Evolutionary conservation across 108 stramenopile species (phyloP).

Genomic region (Stephanodiscus triporus): DNA sequence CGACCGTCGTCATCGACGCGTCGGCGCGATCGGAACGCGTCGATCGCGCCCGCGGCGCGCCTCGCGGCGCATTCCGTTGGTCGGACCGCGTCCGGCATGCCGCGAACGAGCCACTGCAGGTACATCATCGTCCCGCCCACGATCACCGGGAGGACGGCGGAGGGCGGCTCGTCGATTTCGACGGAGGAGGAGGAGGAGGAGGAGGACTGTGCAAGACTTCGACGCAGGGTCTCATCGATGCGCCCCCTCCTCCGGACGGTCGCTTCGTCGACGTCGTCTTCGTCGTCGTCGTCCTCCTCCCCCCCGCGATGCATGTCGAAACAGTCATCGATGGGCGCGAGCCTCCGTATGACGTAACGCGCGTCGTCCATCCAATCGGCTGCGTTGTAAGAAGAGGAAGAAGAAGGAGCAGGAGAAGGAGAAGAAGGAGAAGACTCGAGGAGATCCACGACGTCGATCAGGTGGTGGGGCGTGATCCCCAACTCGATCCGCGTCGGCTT

Average conservation of each 20-base stretch:
- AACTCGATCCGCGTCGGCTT: conserved; percentile 89
- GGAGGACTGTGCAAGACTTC: neutral
- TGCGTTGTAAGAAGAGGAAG: conserved; percentile 68
- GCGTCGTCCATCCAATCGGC: conserved; percentile 91
- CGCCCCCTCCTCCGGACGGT: conserved; percentile 11
- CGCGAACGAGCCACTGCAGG: conserved; percentile 94
- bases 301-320: no score
- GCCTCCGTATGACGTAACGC: conserved; percentile 50
- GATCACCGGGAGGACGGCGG: conserved; percentile 70
- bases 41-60: conserved; percentile 52
- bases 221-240: conserved; percentile 22
- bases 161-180: neutral
- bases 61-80: conserved; percentile 63
- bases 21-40: conserved; percentile 33
- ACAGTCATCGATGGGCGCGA: conserved; percentile 38
- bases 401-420: neutral
- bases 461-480: conserved; percentile 82
- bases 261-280: neutral
- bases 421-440: neutral
- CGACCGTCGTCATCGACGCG: conserved; percentile 1
- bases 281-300: neutral
- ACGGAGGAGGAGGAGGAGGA: no score
- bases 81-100: conserved; percentile 90
- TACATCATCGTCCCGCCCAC: conserved; percentile 98
- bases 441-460: conserved; percentile 84